These are phyloP conservation scores for Podaxis pistillaris DNA, from an alignment of 768 basidiomycete species.

Conservation along the genomic window DNA sequence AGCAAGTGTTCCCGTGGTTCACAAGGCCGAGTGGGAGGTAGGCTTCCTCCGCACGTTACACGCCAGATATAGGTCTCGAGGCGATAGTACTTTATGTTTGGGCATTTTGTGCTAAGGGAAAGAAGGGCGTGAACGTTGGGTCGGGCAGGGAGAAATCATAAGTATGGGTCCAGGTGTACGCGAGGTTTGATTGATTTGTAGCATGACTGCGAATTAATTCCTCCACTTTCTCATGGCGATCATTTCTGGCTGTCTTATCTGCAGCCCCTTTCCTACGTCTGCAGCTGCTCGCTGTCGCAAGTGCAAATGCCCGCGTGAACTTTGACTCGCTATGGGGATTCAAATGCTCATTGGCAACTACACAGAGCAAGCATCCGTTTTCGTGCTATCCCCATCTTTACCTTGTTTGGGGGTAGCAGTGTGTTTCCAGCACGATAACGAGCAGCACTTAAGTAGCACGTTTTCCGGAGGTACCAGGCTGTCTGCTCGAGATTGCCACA, in stretches of 20 bases:
- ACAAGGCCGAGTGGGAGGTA: conserved; percentile 70
- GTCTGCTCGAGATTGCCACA: no score
- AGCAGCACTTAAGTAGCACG: not conserved
- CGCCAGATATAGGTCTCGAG: conserved; percentile 63
- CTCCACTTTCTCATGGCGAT: not conserved
- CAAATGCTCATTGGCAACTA: not conserved
- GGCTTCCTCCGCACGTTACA: conserved; percentile 63
- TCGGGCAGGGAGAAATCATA: not conserved
- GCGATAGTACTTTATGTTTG: conserved; percentile 53
- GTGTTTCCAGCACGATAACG: not conserved
- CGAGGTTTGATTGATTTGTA: not conserved
- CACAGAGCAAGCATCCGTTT: not conserved
- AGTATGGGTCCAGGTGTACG: not conserved
- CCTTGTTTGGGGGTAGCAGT: not conserved
- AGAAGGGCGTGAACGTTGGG: not conserved
- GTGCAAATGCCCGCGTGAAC: not conserved
- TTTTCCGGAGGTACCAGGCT: no score
- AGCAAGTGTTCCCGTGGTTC: conserved; percentile 68
- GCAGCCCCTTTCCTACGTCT: not conserved
- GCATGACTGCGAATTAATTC: not conserved
- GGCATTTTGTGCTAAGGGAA: conserved; percentile 36
- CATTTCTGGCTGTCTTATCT: not conserved
- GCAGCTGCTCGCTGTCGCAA: not conserved
- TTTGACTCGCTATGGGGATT: not conserved
- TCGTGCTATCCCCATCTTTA: not conserved